Evolutionary conservation across 352 stramenopile genomes (phyloP), one percentile per base, ranked within the genome.

Genomic region (Phytophthora podocarpi): DNA sequence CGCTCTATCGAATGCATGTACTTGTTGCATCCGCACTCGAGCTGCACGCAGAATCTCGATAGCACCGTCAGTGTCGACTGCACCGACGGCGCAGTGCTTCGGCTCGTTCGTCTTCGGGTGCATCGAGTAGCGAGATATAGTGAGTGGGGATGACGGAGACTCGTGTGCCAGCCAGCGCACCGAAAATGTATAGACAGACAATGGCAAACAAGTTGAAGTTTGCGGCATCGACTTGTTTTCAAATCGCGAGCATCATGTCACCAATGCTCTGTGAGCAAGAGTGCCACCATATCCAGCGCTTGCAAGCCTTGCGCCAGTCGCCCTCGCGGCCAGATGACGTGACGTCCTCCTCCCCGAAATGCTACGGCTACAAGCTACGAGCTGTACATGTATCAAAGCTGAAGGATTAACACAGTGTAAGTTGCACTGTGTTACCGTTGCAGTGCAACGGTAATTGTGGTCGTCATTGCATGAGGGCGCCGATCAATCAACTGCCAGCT

Each of bases 231-330:
- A 4, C 12, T 39, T 54, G 41, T 40, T 54, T 62, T 52, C 34
- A 55, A 60, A 52, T 60, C 52, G 31, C 30, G n/a, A n/a, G n/a
- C n/a, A n/a, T 36, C 23, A n/a, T 24, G 51, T 32, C 51, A 52
- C 8, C 31, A 54, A 46, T 53, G 31, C 40, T 51, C 11, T 9
- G 51, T 59, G 15, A 31, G 35, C 45, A 41, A n/a, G 27, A 39
- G 10, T 8, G 34, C 24, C 16, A 27, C 8, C 31, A 5, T 26
- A n/a, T 15, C 40, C 4, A 45, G 5, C 23, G n/a, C n/a, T n/a
- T 50, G 37, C 37, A 45, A 35, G 16, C 24, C 12, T 51, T 51
- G 26, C 43, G 39, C 26, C n/a, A 28, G 26, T 21, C 26, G n/a
- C 43, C 10, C 11, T n/a, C n/a, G n/a, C n/a, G n/a, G n/a, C n/a